Evolutionary conservation across 768 basidiomycete species (phyloP).

Genomic region (Lepiota brunneoincarnata): DNA sequence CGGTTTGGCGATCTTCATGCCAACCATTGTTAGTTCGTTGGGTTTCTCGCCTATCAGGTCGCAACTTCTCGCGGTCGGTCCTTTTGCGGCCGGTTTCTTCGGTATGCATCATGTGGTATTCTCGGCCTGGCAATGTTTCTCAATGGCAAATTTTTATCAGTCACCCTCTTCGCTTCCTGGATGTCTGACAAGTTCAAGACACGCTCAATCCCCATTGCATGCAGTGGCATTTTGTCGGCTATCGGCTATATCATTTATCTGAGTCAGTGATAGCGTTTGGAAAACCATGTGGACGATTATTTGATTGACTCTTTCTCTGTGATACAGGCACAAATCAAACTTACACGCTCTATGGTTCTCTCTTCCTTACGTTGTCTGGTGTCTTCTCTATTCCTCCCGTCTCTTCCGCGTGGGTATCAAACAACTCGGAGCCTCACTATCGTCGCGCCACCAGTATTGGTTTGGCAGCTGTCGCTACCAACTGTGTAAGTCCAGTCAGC

Average conservation of each 20-base stretch:
- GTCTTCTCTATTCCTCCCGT: slow-evolving; percentile 38
- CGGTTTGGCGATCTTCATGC: slow-evolving; percentile 12
- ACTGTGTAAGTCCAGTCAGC: slow-evolving; percentile 13
- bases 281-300: neutral
- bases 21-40: slow-evolving; percentile 9
- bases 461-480: slow-evolving; percentile 38
- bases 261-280: slow-evolving; percentile 20
- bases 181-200: slow-evolving; percentile 15
- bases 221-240: slow-evolving; percentile 21
- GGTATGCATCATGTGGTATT: neutral
- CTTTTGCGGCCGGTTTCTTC: slow-evolving; percentile 12
- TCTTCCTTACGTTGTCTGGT: slow-evolving; percentile 44
- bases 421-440: slow-evolving; percentile 46
- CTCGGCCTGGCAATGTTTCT: neutral
- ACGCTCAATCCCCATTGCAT: slow-evolving; percentile 19
- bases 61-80: slow-evolving; percentile 11
- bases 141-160: neutral
- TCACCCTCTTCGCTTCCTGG: slow-evolving; percentile 6
- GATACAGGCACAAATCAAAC: slow-evolving; percentile 5
- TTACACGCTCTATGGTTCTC: slow-evolving; percentile 37
- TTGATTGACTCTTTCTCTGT: no score
- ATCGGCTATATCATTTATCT: slow-evolving; percentile 38
- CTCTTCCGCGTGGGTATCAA: slow-evolving; percentile 44
- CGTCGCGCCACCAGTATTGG: slow-evolving; percentile 48
- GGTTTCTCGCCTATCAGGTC: slow-evolving; percentile 12